Conservation (phyloP, 495 filamentous ascomycete species). For the Hypoxylon cercidicola region DNA sequence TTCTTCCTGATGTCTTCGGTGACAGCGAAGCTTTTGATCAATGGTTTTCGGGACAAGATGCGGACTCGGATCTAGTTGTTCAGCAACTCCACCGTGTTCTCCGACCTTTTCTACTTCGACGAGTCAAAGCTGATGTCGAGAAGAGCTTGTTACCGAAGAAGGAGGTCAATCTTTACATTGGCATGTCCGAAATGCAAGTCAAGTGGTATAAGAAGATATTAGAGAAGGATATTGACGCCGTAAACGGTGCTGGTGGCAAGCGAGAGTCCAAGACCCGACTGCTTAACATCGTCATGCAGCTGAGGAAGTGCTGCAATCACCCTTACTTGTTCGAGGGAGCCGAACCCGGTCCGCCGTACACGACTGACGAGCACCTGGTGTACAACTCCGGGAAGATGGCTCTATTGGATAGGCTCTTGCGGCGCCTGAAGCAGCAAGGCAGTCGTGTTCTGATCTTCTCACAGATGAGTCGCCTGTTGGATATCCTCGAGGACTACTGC, state of each 20-base stretch:
- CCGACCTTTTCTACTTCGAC: conserved; percentile 91
- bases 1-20: conserved; percentile 97
- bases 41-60: conserved; percentile 92
- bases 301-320: conserved; percentile 99
- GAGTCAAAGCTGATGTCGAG: conserved; percentile 98
- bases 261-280: conserved; percentile 98
- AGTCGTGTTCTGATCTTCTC: conserved; percentile 98
- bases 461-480: conserved; percentile 97
- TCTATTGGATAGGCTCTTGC: conserved; percentile 92
- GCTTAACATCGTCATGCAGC: conserved; percentile 99
- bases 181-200: conserved; percentile 99
- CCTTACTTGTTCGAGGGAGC: conserved; percentile 99
- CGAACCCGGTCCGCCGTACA: conserved; percentile 96
- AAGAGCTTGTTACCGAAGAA: conserved; percentile 98
- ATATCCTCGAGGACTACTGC: conserved; percentile 98
- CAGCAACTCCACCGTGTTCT: conserved; percentile 95
- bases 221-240: conserved; percentile 98
- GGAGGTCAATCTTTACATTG: conserved; percentile 95
- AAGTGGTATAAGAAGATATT: conserved; percentile 99
- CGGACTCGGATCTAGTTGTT: conserved; percentile 94
- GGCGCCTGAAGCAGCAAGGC: conserved; percentile 82
- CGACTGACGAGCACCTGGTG: conserved; percentile 95
- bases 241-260: conserved; percentile 96
- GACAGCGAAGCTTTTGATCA: conserved; percentile 98
- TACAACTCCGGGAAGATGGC: conserved; percentile 97